phyloP scores from a whole-genome alignment of 208 protist genomes.

The Acanthamoeba lenticulata region DNA sequence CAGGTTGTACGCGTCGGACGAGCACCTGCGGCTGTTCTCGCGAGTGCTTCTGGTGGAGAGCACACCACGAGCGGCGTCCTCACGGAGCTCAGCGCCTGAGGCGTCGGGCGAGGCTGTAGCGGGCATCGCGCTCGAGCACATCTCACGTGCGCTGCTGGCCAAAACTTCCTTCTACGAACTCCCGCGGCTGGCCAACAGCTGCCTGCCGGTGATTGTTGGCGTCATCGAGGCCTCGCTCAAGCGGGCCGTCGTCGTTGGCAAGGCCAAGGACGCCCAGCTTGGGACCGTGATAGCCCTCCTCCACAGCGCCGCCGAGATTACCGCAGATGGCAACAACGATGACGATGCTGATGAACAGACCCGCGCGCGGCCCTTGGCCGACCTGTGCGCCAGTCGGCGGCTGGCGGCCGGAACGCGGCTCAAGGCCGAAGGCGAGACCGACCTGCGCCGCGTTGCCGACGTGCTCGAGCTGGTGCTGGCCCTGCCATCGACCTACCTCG shows the following conservation, averaged over 20 bases:
- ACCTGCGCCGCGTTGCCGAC: neutral
- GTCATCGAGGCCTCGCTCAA: neutral
- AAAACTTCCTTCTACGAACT: conserved; percentile 64
- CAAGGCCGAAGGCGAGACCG: neutral
- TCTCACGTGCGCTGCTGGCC: neutral
- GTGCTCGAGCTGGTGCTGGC: conserved; percentile 38
- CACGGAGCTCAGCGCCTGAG: neutral
- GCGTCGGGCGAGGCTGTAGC: neutral
- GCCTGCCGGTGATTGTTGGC: neutral
- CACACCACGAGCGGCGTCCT: neutral
- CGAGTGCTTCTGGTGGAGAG: conserved; percentile 42
- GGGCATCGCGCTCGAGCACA: neutral
- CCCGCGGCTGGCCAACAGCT: neutral
- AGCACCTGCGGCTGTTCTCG: conserved; percentile 22
- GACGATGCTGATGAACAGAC: neutral
- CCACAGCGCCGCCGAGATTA: neutral
- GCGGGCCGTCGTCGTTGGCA: neutral
- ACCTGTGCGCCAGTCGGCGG: neutral
- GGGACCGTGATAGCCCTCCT: neutral
- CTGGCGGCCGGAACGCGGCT: no score
- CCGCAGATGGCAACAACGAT: neutral
- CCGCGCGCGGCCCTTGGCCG: neutral
- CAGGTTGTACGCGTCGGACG: conserved; percentile 31
- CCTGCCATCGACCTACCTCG: neutral
- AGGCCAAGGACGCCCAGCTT: neutral